phyloP scores from a whole-genome alignment of 2,329 filamentous ascomycete genomes.

The Colletotrichum horii region DNA sequence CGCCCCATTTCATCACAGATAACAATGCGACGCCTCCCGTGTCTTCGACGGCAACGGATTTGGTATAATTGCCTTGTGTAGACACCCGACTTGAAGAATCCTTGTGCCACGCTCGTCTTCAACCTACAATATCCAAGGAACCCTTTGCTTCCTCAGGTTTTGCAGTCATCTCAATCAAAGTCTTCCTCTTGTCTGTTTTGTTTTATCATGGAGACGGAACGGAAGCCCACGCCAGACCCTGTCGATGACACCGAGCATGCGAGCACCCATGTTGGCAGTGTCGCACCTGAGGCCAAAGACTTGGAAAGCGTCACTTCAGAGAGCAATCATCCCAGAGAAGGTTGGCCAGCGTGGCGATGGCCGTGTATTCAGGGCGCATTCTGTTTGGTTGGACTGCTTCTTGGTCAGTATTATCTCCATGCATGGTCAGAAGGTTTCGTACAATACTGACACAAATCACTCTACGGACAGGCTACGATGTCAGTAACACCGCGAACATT shows the following conservation, averaged over 20 bases:
- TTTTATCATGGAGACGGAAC: background rate
- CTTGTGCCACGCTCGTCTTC: background rate
- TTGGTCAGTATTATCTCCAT: background rate
- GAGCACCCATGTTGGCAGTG: background rate
- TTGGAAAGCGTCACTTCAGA: background rate
- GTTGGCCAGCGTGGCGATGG: conserved; percentile 3
- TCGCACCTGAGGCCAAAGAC: background rate
- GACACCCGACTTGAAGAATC: background rate
- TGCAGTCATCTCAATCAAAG: background rate
- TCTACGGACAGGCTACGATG: conserved; percentile 39
- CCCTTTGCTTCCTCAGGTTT: background rate
- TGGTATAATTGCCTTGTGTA: background rate
- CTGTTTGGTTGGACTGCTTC: background rate
- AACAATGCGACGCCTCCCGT: background rate
- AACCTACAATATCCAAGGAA: background rate
- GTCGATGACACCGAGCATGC: background rate
- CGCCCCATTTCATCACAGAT: background rate
- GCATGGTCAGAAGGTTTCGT: background rate
- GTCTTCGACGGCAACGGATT: background rate
- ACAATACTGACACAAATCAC: background rate
- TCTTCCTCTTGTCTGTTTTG: background rate
- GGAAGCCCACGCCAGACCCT: background rate
- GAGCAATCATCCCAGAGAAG: background rate
- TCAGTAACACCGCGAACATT: conserved; percentile 56
- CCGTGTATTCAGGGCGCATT: background rate